These are phyloP conservation scores for Rhizopus stolonifer DNA, from an alignment of 371 early-diverging fungal genomes.

Conservation along the genomic window DNA sequence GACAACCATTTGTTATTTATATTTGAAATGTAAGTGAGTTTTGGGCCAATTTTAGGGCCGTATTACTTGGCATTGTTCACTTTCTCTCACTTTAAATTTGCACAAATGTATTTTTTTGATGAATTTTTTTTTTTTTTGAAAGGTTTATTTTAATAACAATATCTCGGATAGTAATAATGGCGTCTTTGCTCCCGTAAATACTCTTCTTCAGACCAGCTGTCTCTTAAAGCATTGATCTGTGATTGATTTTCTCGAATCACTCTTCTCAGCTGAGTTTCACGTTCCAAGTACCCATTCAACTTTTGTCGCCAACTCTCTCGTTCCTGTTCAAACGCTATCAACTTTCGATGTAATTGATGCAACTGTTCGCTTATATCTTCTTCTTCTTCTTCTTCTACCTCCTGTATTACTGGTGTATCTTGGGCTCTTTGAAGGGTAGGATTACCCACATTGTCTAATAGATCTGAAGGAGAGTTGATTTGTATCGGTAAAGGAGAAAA, in stretches of 20 bases:
- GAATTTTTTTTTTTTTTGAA: no score
- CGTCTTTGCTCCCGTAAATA: no score
- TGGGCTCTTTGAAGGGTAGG: conserved; percentile 8
- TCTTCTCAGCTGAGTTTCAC: conserved; percentile 20
- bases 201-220: no score
- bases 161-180: no score
- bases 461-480: conserved; percentile 29
- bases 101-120: no score
- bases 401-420: background rate
- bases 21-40: no score
- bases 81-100: no score
- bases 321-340: conserved; percentile 17
- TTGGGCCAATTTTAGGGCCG: no score
- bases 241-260: conserved; percentile 17
- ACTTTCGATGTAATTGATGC: conserved; percentile 8
- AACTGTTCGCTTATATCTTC: conserved; percentile 5
- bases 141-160: no score
- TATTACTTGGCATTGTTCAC: no score
- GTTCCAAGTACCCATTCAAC: conserved; percentile 11
- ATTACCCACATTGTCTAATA: conserved; percentile 28
- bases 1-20: no score
- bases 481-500: conserved; percentile 24
- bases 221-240: conserved; percentile 15
- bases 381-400: background rate
- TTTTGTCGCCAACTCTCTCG: conserved; percentile 12